Evolutionary conservation across 768 basidiomycete genomes (phyloP).

Genomic region (Boletus pseudopeckii): DNA sequence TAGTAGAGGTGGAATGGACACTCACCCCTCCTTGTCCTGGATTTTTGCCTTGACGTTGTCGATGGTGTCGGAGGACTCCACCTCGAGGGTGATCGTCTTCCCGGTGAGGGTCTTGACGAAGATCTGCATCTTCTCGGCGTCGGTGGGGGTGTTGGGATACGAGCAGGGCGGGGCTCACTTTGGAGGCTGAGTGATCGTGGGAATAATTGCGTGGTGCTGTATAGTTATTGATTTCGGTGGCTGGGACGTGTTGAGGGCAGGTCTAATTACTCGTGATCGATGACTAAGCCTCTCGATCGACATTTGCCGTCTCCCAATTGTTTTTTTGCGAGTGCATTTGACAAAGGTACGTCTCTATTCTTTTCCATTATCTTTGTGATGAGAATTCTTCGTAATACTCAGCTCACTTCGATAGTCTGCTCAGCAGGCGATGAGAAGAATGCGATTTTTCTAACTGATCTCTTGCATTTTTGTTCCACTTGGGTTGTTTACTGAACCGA

Average conservation of each 20-base stretch:
- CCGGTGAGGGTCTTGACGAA: conserved; percentile 85
- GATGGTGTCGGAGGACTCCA: conserved; percentile 28
- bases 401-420: conserved; percentile 64
- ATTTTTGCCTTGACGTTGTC: conserved; percentile 30
- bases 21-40: conserved; percentile 71
- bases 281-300: background rate
- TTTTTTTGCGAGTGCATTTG: background rate
- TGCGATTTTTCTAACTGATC: conserved; percentile 40
- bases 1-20: background rate
- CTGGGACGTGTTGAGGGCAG: conserved; percentile 25
- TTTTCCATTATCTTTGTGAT: conserved; percentile 14
- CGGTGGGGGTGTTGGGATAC: background rate
- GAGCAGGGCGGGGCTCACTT: background rate
- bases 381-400: conserved; percentile 44
- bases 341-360: conserved; percentile 4
- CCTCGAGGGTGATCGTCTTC: conserved; percentile 31
- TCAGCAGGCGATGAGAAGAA: conserved; percentile 52
- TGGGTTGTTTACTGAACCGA: conserved; percentile 1
- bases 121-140: conserved; percentile 52
- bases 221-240: conserved; percentile 28
- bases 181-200: conserved; percentile 12
- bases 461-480: conserved; percentile 1
- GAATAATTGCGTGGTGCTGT: conserved; percentile 25
- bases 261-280: background rate
- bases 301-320: background rate